Conservation (phyloP, 768 basidiomycete genomes). For the Coprinopsis sp. region DNA sequence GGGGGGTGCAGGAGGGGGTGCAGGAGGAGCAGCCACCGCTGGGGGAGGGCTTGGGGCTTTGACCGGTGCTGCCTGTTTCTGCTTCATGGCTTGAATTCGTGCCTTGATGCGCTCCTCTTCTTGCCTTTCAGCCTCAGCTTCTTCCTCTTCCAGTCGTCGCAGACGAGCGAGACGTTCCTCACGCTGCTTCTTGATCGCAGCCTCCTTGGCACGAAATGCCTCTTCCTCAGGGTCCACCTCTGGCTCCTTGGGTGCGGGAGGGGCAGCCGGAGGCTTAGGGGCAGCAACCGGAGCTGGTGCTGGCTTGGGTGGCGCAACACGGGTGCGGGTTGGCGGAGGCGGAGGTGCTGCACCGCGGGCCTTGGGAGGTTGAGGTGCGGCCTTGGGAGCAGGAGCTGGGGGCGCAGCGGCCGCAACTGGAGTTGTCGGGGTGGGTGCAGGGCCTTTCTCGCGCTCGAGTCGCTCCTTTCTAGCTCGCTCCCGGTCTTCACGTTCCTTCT, state of each 20-base stretch:
- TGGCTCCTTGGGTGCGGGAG: slow-evolving; percentile 28
- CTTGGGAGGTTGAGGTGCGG: slow-evolving; percentile 37
- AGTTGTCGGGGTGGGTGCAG: slow-evolving; percentile 19
- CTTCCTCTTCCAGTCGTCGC: slow-evolving; percentile 61
- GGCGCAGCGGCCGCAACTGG: slow-evolving; percentile 23
- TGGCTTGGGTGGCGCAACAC: slow-evolving; percentile 17
- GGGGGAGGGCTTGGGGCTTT: slow-evolving; percentile 30
- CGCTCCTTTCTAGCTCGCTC: slow-evolving; percentile 68
- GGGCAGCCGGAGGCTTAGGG: slow-evolving; percentile 15
- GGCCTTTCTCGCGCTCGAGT: slow-evolving; percentile 65
- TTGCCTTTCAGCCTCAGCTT: slow-evolving; percentile 26
- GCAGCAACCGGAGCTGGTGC: slow-evolving; percentile 18
- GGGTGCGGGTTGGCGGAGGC: slow-evolving; percentile 23
- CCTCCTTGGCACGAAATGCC: slow-evolving; percentile 62
- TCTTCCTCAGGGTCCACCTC: slow-evolving; percentile 77
- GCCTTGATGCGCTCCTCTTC: slow-evolving; percentile 38
- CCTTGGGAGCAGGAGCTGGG: slow-evolving; percentile 24
- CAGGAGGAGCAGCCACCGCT: slow-evolving; percentile 28
- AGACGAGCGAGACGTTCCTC: slow-evolving; percentile 69
- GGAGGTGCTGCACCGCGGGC: slow-evolving; percentile 38
- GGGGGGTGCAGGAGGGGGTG: slow-evolving; percentile 28
- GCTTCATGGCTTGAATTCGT: slow-evolving; percentile 35
- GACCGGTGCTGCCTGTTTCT: slow-evolving; percentile 19
- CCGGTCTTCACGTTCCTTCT: slow-evolving; percentile 76
- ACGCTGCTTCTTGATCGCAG: slow-evolving; percentile 62